These are phyloP conservation scores for Neurospora sp. DNA, from an alignment of 495 filamentous ascomycete genomes.

Conservation along the genomic window DNA sequence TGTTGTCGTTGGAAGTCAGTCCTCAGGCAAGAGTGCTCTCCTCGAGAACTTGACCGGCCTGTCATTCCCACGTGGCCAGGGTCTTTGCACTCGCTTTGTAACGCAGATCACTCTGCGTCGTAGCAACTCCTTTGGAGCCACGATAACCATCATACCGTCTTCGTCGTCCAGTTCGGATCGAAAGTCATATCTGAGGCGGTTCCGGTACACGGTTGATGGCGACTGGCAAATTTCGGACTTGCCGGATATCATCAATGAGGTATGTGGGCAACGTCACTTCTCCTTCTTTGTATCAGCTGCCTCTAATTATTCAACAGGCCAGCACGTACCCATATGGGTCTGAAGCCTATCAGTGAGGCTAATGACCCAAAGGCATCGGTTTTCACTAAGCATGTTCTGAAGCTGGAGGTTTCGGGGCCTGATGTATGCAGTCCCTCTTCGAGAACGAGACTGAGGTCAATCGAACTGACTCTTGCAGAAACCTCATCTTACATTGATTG, in stretches of 20 bases:
- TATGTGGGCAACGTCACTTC: neutral
- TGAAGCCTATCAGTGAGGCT: slow-evolving; percentile 14
- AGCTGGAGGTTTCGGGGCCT: slow-evolving; percentile 50
- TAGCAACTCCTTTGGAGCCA: slow-evolving; percentile 16
- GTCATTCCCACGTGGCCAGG: slow-evolving; percentile 38
- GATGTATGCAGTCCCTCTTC: slow-evolving; percentile 12
- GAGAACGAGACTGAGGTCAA: too few species aligned
- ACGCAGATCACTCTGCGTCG: slow-evolving; percentile 50
- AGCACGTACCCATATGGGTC: slow-evolving; percentile 35
- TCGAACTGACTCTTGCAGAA: too few species aligned
- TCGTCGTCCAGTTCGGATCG: slow-evolving; percentile 4
- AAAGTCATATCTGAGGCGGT: slow-evolving; percentile 5
- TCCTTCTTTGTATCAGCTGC: neutral
- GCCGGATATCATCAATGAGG: slow-evolving; percentile 17
- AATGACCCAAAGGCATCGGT: slow-evolving; percentile 18
- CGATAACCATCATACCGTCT: slow-evolving; percentile 38
- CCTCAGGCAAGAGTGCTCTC: slow-evolving; percentile 43
- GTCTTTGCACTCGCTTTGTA: slow-evolving; percentile 48
- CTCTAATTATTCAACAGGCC: slow-evolving; percentile 17
- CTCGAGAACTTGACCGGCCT: slow-evolving; percentile 43
- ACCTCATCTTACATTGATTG: neutral
- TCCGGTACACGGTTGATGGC: slow-evolving; percentile 5
- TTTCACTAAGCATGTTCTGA: slow-evolving; percentile 49
- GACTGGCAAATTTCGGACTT: slow-evolving; percentile 15
- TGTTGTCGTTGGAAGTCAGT: slow-evolving; percentile 43